These are phyloP conservation scores for Cucumis sativus DNA, from an alignment of 306 rosid species.

Conservation along the genomic window DNA sequence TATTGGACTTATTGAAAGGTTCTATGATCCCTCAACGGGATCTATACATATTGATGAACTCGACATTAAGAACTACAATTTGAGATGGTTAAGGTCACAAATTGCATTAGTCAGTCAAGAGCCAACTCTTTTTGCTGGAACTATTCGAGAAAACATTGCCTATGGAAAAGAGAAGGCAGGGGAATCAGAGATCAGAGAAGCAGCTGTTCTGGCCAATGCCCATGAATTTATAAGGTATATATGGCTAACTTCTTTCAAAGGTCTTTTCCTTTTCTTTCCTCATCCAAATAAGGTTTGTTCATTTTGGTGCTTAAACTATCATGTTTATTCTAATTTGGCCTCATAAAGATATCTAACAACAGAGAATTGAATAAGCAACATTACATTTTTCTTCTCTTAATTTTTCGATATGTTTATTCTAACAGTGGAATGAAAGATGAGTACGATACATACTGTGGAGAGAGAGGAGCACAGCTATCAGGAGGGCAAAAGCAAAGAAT, in stretches of 20 bases:
- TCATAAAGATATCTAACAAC: not conserved
- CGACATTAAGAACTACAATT: constrained; percentile 50
- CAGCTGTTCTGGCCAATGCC: constrained; percentile 79
- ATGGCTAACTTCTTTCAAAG: not conserved
- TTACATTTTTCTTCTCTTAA: not conserved
- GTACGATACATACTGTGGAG: constrained; percentile 69
- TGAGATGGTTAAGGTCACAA: constrained; percentile 64
- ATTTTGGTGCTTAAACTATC: not conserved
- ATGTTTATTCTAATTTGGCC: not conserved
- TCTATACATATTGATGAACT: constrained; percentile 62
- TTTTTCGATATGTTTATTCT: not conserved
- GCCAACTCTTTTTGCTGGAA: constrained; percentile 69
- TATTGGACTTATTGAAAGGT: constrained; percentile 73
- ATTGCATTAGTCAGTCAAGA: constrained; percentile 79
- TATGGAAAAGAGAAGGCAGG: constrained; percentile 58
- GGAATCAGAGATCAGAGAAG: constrained; percentile 71
- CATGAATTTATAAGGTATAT: constrained; percentile 82
- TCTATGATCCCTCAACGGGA: constrained; percentile 70
- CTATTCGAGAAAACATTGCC: constrained; percentile 59
- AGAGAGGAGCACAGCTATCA: constrained; percentile 80
- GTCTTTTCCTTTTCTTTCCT: not conserved
- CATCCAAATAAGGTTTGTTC: not conserved
- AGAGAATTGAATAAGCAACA: not conserved
- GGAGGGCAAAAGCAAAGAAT: constrained; percentile 92
- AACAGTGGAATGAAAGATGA: constrained; percentile 78